Percentiles rank a stretch among this genome's conserved stretches.
phyloP scores from a whole-genome alignment of 192 early-diverging fungal species.

The Diversispora eburnea region DNA sequence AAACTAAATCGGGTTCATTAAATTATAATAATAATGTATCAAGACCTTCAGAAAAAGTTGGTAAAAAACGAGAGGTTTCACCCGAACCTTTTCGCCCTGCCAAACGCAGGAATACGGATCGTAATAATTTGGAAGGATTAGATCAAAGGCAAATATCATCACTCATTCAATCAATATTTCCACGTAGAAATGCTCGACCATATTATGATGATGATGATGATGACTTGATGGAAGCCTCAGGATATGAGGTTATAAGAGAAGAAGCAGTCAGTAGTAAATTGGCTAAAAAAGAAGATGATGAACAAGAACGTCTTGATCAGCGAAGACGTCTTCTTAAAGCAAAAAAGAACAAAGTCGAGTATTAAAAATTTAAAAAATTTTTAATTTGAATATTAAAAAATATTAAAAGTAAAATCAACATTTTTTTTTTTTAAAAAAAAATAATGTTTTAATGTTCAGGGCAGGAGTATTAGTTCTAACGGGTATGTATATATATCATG shows the following conservation, averaged over 20 bases:
- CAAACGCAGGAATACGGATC: neutral
- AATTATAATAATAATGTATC: no score
- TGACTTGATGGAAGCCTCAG: slow-evolving; percentile 1
- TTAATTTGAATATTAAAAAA: no score
- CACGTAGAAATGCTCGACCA: neutral
- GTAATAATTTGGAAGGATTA: neutral
- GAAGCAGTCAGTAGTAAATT: neutral
- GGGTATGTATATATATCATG: no score
- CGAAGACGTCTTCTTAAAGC: neutral
- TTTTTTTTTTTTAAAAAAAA: no score
- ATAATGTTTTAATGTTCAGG: no score
- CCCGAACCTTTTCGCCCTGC: neutral
- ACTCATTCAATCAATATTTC: neutral
- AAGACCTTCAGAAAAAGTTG: no score
- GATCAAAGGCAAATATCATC: neutral
- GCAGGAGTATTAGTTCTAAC: no score
- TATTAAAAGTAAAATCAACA: no score
- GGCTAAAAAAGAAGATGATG: slow-evolving; percentile 3
- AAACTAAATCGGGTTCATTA: no score
- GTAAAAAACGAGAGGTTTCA: neutral
- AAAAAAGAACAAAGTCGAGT: neutral
- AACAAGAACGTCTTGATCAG: slow-evolving; percentile 4
- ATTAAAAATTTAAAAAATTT: neutral
- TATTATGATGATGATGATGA: neutral
- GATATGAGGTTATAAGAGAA: neutral